Percentiles rank a stretch among this genome's conserved stretches.
phyloP scores from a whole-genome alignment of 352 stramenopile species.

The Pythium apleroticum region DNA sequence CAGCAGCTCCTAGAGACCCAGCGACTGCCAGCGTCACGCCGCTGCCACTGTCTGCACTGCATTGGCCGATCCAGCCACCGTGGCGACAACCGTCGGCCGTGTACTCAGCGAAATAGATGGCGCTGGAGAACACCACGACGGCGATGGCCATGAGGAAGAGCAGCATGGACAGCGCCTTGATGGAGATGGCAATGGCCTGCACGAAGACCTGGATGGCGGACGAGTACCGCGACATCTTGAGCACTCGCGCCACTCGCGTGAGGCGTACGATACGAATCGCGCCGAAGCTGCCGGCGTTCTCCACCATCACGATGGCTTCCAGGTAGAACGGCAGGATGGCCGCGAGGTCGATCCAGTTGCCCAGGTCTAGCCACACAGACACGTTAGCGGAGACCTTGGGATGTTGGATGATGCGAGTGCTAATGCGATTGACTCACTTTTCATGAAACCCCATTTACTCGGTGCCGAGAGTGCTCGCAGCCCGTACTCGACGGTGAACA shows the following conservation, averaged over 20 bases:
- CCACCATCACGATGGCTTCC: constrained; percentile 60
- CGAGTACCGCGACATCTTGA: constrained; percentile 88
- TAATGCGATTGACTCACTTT: constrained; percentile 32
- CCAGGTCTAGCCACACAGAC: constrained; percentile 37
- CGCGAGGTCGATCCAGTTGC: constrained; percentile 83
- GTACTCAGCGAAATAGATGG: constrained; percentile 83
- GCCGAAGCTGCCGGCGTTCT: constrained; percentile 63
- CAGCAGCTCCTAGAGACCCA: constrained; percentile 28
- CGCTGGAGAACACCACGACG: constrained; percentile 84
- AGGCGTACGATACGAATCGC: constrained; percentile 85
- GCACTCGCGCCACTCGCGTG: constrained; percentile 74
- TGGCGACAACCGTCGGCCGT: constrained; percentile 60
- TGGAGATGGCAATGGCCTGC: constrained; percentile 66
- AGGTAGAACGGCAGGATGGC: constrained; percentile 87
- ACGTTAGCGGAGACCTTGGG: background rate
- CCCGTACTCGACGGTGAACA: constrained; percentile 69
- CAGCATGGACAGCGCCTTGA: constrained; percentile 85
- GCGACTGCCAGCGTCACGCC: constrained; percentile 25
- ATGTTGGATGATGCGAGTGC: background rate
- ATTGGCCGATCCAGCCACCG: constrained; percentile 60
- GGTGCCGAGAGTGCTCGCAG: constrained; percentile 50
- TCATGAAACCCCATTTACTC: constrained; percentile 47
- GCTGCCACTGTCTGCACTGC: constrained; percentile 11
- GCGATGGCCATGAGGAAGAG: constrained; percentile 86
- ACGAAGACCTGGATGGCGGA: constrained; percentile 85